These are phyloP conservation scores for Cucurbita maxima DNA, from an alignment of 306 rosid species.

Conservation along the genomic window DNA sequence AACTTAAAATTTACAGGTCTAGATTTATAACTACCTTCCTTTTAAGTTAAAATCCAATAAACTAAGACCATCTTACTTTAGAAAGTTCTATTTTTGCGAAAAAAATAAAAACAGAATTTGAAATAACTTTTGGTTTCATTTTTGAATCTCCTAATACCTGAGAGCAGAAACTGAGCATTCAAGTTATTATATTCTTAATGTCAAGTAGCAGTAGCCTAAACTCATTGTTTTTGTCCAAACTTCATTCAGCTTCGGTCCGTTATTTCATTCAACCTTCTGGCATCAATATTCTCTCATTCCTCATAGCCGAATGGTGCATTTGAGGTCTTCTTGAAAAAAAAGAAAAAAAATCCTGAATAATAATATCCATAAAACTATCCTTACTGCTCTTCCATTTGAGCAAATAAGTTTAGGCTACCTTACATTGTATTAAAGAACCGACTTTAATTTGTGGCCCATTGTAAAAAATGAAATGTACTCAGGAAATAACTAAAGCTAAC, in stretches of 20 bases:
- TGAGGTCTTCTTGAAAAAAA: not conserved
- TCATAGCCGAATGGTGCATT: not conserved
- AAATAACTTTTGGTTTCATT: not conserved
- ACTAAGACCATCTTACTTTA: not conserved
- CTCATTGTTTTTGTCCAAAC: not conserved
- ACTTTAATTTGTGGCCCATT: not conserved
- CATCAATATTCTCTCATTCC: not conserved
- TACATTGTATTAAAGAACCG: not conserved
- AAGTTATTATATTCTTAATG: no score
- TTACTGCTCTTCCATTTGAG: not conserved
- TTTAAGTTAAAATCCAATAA: not conserved
- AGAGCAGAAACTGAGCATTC: no score
- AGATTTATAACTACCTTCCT: not conserved
- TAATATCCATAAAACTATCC: not conserved
- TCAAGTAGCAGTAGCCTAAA: not conserved
- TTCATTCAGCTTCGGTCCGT: not conserved
- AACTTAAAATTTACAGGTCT: not conserved
- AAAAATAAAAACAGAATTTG: not conserved
- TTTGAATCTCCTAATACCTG: no score
- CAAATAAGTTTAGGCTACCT: not conserved
- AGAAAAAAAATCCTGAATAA: not conserved
- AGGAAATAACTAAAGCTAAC: not conserved
- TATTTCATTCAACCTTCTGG: not conserved
- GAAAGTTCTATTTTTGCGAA: not conserved
- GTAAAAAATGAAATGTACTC: not conserved